phyloP scores from a whole-genome alignment of 2,329 filamentous ascomycete species.

The Cladosporium sp. region DNA sequence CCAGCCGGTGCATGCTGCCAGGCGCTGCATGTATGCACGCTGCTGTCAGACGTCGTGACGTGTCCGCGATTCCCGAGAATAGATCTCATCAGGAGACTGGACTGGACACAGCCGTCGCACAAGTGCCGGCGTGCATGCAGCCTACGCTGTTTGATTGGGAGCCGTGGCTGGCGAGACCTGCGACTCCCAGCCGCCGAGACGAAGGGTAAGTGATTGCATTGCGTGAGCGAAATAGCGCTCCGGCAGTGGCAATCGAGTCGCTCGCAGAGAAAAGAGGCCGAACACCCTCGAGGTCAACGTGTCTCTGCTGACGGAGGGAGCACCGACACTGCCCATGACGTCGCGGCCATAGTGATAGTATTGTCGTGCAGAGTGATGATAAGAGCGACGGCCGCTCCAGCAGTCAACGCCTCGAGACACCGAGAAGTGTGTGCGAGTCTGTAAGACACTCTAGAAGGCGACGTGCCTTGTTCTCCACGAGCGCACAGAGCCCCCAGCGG shows the following conservation, averaged over 20 bases:
- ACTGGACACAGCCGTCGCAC: constrained; percentile 17
- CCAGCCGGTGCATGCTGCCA: background rate
- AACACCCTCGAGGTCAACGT: background rate
- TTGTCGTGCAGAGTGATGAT: constrained; percentile 20
- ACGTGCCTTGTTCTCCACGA: background rate
- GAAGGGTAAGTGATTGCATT: background rate
- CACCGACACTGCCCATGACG: constrained; percentile 5
- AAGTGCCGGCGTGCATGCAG: constrained; percentile 5
- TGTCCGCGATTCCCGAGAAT: constrained; percentile 12
- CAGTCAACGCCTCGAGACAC: constrained; percentile 16
- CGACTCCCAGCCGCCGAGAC: constrained; percentile 1
- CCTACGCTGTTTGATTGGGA: constrained; percentile 9
- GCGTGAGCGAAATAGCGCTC: background rate
- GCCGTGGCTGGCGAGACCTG: constrained; percentile 1
- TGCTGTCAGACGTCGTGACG: constrained; percentile 18
- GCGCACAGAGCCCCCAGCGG: background rate
- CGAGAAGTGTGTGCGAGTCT: constrained; percentile 5
- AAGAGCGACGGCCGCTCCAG: constrained; percentile 6
- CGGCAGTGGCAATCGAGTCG: constrained; percentile 11
- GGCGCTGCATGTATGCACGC: constrained; percentile 4
- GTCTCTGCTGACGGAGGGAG: constrained; percentile 9
- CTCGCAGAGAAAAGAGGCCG: background rate
- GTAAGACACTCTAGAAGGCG: constrained; percentile 21
- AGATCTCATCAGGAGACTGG: constrained; percentile 7
- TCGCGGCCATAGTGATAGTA: constrained; percentile 5